These are phyloP conservation scores for Escallonia rubra DNA, from an alignment of 129 eudicot species.

Conservation along the genomic window DNA sequence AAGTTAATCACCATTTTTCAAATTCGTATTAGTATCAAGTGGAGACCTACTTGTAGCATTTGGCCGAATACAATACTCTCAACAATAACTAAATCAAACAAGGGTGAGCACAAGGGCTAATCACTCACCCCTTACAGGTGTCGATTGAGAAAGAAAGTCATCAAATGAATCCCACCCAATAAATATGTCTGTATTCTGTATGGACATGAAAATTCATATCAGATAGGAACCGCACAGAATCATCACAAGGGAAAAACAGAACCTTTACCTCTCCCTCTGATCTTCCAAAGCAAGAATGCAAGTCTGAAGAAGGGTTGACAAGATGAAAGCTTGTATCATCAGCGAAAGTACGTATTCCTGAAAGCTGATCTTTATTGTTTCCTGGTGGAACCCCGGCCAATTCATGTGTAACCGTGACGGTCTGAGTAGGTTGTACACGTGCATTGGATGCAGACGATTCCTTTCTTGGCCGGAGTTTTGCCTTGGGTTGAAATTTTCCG, in stretches of 20 bases:
- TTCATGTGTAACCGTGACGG: neutral
- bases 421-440: conserved; percentile 22
- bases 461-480: conserved; percentile 41
- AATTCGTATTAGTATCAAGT: neutral
- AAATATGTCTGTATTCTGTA: conserved; percentile 38
- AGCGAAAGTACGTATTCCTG: neutral
- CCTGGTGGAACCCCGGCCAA: conserved; percentile 14
- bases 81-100: neutral
- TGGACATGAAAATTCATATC: conserved; percentile 1
- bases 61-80: neutral
- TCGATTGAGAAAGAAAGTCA: conserved; percentile 31
- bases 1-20: neutral
- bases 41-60: neutral
- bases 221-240: neutral
- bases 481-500: conserved; percentile 64
- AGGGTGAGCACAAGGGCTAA: neutral
- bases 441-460: conserved; percentile 17
- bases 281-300: conserved; percentile 29
- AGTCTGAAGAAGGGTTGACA: conserved; percentile 20
- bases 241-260: conserved; percentile 7
- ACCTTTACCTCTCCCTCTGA: conserved; percentile 39
- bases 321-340: neutral
- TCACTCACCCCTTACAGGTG: conserved; percentile 35
- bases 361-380: conserved; percentile 5
- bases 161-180: conserved; percentile 31